These are phyloP conservation scores for Pleurotus tuber-regium DNA, from an alignment of 768 basidiomycete species.

Conservation along the genomic window DNA sequence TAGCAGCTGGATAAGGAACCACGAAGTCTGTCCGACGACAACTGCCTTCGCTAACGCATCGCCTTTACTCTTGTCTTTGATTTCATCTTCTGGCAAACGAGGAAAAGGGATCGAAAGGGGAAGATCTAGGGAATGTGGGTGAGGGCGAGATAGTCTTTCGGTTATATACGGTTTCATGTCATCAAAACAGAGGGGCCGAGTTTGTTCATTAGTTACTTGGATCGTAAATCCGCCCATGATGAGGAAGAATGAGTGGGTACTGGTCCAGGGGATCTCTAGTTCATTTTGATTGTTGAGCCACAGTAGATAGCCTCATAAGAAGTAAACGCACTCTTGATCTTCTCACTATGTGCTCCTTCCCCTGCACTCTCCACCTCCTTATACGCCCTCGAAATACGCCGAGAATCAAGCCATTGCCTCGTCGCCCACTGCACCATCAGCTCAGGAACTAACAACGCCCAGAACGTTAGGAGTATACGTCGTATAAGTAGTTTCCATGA, in stretches of 20 bases:
- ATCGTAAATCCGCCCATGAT: background rate
- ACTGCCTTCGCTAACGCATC: constrained; percentile 31
- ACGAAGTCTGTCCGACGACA: constrained; percentile 29
- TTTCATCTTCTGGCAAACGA: constrained; percentile 11
- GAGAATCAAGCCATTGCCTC: constrained; percentile 18
- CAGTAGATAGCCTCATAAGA: background rate
- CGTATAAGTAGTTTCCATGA: background rate
- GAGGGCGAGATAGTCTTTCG: too few relatives aligned
- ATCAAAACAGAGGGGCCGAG: background rate
- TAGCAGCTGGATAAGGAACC: constrained; percentile 32
- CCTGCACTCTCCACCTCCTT: too few relatives aligned
- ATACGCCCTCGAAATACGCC: constrained; percentile 1
- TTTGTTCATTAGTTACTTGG: background rate
- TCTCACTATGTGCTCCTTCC: background rate
- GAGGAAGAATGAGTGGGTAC: background rate
- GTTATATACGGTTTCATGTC: too few relatives aligned
- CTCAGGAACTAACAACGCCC: constrained; percentile 22
- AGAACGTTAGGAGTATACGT: constrained; percentile 5
- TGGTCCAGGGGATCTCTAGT: background rate
- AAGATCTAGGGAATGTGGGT: background rate
- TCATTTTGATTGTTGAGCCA: background rate
- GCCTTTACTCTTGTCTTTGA: constrained; percentile 28
- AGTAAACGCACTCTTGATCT: background rate
- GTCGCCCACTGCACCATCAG: constrained; percentile 21
- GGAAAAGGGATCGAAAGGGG: background rate